These are phyloP conservation scores for Cystoisospora suis DNA, from an alignment of 169 alveolate species.

Conservation along the genomic window DNA sequence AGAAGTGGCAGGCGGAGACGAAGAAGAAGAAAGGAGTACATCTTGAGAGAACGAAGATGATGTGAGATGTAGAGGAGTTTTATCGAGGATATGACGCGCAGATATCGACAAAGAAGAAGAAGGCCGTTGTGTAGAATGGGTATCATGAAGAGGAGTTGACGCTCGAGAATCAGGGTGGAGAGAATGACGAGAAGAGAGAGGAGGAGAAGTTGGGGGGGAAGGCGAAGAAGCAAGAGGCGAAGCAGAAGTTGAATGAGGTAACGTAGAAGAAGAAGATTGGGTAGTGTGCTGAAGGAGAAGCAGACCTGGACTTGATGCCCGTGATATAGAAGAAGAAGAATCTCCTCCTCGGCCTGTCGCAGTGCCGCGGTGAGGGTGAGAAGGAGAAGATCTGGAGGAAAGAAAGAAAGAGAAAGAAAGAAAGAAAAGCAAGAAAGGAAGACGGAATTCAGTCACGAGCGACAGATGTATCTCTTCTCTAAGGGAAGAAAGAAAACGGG, in stretches of 20 bases:
- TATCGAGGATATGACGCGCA: background rate
- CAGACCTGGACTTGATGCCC: background rate
- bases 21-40: background rate
- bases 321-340: background rate
- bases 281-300: background rate
- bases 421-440: background rate
- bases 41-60: background rate
- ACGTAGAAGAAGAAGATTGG: background rate
- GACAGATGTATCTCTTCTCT: no score
- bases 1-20: background rate
- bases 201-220: background rate
- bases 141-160: background rate
- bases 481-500: no score
- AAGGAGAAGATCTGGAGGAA: background rate
- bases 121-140: background rate
- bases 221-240: background rate
- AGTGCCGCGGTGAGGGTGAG: background rate
- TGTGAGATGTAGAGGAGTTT: background rate
- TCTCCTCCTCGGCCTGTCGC: background rate
- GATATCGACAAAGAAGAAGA: background rate
- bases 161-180: background rate
- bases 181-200: background rate
- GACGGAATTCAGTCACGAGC: background rate
- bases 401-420: background rate
- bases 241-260: background rate